Conservation (phyloP, 352 stramenopile species). For the Phytophthora pini region DNA sequence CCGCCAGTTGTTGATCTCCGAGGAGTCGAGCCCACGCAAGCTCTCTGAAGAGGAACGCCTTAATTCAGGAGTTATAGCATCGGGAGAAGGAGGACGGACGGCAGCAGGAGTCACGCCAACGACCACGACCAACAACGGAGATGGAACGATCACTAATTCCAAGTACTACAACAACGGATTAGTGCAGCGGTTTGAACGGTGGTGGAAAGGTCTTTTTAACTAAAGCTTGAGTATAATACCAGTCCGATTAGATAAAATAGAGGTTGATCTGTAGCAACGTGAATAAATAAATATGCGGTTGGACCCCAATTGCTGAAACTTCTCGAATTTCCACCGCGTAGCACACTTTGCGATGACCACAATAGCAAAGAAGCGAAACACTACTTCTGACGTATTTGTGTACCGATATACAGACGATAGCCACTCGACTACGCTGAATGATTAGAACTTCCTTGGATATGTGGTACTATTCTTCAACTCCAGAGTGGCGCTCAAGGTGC, state of each 20-base stretch:
- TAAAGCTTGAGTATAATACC: not conserved
- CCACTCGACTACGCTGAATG: too few relatives aligned
- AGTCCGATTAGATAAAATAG: too few relatives aligned
- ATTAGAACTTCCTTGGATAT: too few relatives aligned
- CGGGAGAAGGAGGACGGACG: not conserved
- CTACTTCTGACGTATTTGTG: too few relatives aligned
- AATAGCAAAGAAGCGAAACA: too few relatives aligned
- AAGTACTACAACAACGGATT: slow-evolving; percentile 30
- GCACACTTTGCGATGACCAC: too few relatives aligned
- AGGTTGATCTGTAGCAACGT: too few relatives aligned
- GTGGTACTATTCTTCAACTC: not conserved
- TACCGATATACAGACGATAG: too few relatives aligned
- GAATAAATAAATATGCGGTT: too few relatives aligned
- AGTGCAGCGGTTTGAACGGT: slow-evolving; percentile 7
- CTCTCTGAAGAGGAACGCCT: slow-evolving; percentile 15
- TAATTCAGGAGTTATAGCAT: not conserved
- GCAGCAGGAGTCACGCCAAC: not conserved
- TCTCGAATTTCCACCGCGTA: too few relatives aligned
- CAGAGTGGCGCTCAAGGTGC: not conserved
- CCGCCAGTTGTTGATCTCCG: not conserved
- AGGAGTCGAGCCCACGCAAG: not conserved
- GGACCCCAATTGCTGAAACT: too few relatives aligned
- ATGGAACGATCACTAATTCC: slow-evolving; percentile 17
- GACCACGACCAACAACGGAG: slow-evolving; percentile 7
- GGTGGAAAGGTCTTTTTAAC: slow-evolving; percentile 7